Base-by-base conservation (phyloP, 192 early-diverging fungal species). In the Umbelopsis sp. region DNA sequence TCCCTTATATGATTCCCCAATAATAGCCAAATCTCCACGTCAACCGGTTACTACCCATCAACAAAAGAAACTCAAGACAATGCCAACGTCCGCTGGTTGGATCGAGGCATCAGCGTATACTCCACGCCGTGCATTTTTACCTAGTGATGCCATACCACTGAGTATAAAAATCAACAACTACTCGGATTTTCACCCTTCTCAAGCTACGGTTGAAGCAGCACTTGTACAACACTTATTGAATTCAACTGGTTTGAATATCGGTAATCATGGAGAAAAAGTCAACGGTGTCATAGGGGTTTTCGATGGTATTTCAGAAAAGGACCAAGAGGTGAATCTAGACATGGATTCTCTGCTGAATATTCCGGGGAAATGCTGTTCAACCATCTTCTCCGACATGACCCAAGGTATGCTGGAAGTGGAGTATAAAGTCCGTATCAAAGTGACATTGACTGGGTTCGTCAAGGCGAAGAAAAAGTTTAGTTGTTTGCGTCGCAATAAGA, bases 81-180 rank as follows among this genome's bases (percentile, higher is more conserved):
- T 61, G 21, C 55, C 33, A 33, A 37, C 55, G 16, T 61, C 55
- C 55, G 30, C 55, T 35, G 55, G 55, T n/a, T 61, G 55, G 55
- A 61, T 61, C 55, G 55, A 61, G 18, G 55, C 55, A 18, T 61
- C 55, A 2, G 55, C 27, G 15, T 61, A 35, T 25, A 33, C 33
- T 16, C 55, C 55, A 11, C 55, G 55, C 16, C 55, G 55, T 16
- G 55, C 55, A 61, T 61, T 61, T 35, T 30, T 61, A 18, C 55
- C 55, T 0, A 30, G 55, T 16, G 55, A 61, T 35, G 25, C 27
- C 55, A 61, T 61, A 37, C 55, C 55, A 18, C 27, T 61, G 11
- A 30, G 55, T 16, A 61, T 61, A 10, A 25, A 30, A 30, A n/a
- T 61, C 5, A 61, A 33, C 13, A 61, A 61, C 55, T 61, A 30